These are phyloP conservation scores for Scedosporium boydii DNA, from an alignment of 2,329 filamentous ascomycete genomes.

Conservation along the genomic window DNA sequence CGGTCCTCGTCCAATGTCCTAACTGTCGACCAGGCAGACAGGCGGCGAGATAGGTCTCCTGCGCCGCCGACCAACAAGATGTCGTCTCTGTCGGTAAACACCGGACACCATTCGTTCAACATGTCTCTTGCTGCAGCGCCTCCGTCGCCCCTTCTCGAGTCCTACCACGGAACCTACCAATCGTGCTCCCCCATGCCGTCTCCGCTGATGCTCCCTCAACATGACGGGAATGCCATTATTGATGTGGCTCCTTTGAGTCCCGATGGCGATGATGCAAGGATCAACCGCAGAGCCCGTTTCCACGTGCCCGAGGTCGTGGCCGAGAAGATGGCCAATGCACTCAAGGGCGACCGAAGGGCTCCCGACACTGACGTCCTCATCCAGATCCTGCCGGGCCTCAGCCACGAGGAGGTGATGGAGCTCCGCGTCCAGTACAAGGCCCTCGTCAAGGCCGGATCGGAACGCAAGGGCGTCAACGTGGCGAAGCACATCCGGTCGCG, in stretches of 20 bases:
- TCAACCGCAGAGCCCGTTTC: slow-evolving; percentile 59
- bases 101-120: slow-evolving; percentile 28
- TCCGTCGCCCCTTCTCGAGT: slow-evolving; percentile 77
- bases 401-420: slow-evolving; percentile 79
- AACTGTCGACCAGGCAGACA: slow-evolving; percentile 29
- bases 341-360: slow-evolving; percentile 52
- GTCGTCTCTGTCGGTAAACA: slow-evolving; percentile 43
- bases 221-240: slow-evolving; percentile 37
- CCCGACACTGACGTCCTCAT: slow-evolving; percentile 65
- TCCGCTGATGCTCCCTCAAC: slow-evolving; percentile 49
- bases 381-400: slow-evolving; percentile 73
- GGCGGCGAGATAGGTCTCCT: slow-evolving; percentile 33
- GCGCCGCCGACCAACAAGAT: slow-evolving; percentile 38
- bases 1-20: slow-evolving; percentile 28
- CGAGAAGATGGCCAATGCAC: slow-evolving; percentile 61
- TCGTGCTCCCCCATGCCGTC: slow-evolving; percentile 92
- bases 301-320: slow-evolving; percentile 79
- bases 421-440: slow-evolving; percentile 86
- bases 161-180: slow-evolving; percentile 90
- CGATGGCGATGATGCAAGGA: slow-evolving; percentile 36
- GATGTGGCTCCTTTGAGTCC: slow-evolving; percentile 46
- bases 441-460: slow-evolving; percentile 67
- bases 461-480: slow-evolving; percentile 71
- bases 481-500: slow-evolving; percentile 74
- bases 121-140: slow-evolving; percentile 50